Conservation (phyloP, 2,329 filamentous ascomycete genomes). For the Fusarium xylarioides region DNA sequence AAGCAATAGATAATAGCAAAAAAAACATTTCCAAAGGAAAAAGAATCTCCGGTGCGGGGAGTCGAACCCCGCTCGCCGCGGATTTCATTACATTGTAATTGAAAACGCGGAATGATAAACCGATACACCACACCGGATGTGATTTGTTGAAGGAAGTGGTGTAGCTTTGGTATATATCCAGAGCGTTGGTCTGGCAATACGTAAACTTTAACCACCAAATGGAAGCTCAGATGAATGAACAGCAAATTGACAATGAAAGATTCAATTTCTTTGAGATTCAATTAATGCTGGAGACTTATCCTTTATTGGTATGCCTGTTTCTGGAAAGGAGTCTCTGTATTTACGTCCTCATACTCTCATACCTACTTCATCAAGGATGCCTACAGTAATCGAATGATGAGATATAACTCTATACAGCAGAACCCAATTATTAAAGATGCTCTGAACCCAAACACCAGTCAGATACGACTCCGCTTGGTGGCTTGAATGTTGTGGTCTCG, state of each 20-base stretch:
- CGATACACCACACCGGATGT: slow-evolving; percentile 29
- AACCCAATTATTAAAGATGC: neutral
- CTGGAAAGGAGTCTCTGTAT: neutral
- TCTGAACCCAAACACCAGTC: no score
- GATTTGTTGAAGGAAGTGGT: rapidly evolving
- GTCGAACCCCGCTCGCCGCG: slow-evolving; percentile 29
- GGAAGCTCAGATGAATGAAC: neutral
- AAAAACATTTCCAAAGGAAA: neutral
- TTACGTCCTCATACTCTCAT: no score
- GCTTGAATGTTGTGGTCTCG: rapidly evolving
- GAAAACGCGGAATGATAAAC: slow-evolving; percentile 30
- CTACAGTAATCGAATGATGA: no score
- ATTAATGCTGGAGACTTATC: rapidly evolving
- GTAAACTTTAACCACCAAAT: neutral
- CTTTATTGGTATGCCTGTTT: rapidly evolving
- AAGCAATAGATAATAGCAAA: neutral
- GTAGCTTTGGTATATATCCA: neutral
- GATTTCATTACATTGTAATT: neutral
- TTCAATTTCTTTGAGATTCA: no score
- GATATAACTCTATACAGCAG: no score
- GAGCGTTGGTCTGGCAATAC: rapidly evolving
- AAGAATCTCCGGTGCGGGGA: slow-evolving; percentile 19
- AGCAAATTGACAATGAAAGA: neutral
- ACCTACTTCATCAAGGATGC: no score
- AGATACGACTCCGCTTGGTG: rapidly evolving